phyloP scores from a whole-genome alignment of 352 stramenopile genomes.

The Phytophthora citrophthora region DNA sequence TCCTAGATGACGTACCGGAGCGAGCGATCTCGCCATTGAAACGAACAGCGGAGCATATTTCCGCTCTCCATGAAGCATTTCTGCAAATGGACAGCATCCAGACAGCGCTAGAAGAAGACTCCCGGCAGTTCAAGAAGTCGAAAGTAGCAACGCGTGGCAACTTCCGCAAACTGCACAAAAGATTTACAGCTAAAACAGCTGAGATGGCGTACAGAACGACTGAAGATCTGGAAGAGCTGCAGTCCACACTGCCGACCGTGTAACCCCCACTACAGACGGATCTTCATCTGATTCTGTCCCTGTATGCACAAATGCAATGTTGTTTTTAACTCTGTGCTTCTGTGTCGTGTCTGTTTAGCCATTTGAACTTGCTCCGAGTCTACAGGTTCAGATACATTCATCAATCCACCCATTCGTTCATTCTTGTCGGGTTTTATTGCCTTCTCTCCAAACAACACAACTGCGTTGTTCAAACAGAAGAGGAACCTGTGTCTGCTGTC shows the following conservation, averaged over 20 bases:
- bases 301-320: slow-evolving; percentile 32
- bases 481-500: slow-evolving; percentile 14
- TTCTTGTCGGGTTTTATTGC: slow-evolving; percentile 33
- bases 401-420: slow-evolving; percentile 25
- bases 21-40: slow-evolving; percentile 54
- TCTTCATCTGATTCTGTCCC: neutral
- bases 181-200: slow-evolving; percentile 54
- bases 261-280: slow-evolving; percentile 14
- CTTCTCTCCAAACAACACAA: slow-evolving; percentile 9
- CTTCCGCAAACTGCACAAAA: slow-evolving; percentile 58
- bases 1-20: slow-evolving; percentile 51
- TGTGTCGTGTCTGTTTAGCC: neutral
- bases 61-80: slow-evolving; percentile 48
- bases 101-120: slow-evolving; percentile 50
- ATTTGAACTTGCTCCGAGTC: neutral
- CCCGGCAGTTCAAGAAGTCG: slow-evolving; percentile 53
- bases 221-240: slow-evolving; percentile 64
- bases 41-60: slow-evolving; percentile 50
- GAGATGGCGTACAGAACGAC: slow-evolving; percentile 55
- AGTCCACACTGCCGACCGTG: slow-evolving; percentile 46
- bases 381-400: slow-evolving; percentile 16
- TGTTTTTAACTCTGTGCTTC: slow-evolving; percentile 21
- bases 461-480: slow-evolving; percentile 1
- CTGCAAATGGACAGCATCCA: slow-evolving; percentile 58
- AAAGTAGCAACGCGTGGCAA: slow-evolving; percentile 57